Evolutionary conservation across 2,329 filamentous ascomycete genomes (phyloP).

Genomic region (Microdochium trichocladiopsis): DNA sequence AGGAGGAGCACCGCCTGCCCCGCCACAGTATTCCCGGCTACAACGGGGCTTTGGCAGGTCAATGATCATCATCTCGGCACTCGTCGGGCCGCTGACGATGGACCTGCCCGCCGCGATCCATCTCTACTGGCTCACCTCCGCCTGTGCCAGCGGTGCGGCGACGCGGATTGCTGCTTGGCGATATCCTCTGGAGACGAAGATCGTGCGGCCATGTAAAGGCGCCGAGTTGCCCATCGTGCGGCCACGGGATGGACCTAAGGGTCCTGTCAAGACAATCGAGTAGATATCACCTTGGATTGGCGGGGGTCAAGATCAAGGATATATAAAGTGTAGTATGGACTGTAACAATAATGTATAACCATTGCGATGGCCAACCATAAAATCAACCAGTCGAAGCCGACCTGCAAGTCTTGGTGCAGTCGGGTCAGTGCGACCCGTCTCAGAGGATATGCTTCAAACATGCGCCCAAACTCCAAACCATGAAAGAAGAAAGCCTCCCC

Average conservation of each 20-base stretch:
- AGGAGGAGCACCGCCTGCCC: too few relatives aligned
- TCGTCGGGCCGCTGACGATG: slow-evolving; percentile 27
- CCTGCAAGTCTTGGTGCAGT: too few relatives aligned
- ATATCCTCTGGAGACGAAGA: slow-evolving; percentile 14
- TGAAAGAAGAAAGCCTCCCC: slow-evolving; percentile 6
- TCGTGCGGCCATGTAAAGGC: slow-evolving; percentile 10
- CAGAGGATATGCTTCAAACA: too few relatives aligned
- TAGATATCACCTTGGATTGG: neutral
- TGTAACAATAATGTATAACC: neutral
- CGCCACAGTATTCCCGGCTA: too few relatives aligned
- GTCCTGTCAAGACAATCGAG: neutral
- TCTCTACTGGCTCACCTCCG: slow-evolving; percentile 33
- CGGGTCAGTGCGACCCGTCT: too few relatives aligned
- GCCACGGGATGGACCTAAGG: slow-evolving; percentile 3
- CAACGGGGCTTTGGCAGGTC: slow-evolving; percentile 16
- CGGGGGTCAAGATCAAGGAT: neutral
- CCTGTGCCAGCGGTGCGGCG: slow-evolving; percentile 14
- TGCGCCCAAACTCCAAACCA: slow-evolving; percentile 12
- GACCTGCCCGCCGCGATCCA: slow-evolving; percentile 32
- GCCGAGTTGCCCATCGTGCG: slow-evolving; percentile 9
- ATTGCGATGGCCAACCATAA: too few relatives aligned
- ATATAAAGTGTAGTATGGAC: neutral
- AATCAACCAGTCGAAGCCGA: neutral
- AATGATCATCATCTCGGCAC: neutral
- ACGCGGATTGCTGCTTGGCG: slow-evolving; percentile 9